phyloP scores from a whole-genome alignment of 495 filamentous ascomycete genomes.

The Pyronema domesticum region DNA sequence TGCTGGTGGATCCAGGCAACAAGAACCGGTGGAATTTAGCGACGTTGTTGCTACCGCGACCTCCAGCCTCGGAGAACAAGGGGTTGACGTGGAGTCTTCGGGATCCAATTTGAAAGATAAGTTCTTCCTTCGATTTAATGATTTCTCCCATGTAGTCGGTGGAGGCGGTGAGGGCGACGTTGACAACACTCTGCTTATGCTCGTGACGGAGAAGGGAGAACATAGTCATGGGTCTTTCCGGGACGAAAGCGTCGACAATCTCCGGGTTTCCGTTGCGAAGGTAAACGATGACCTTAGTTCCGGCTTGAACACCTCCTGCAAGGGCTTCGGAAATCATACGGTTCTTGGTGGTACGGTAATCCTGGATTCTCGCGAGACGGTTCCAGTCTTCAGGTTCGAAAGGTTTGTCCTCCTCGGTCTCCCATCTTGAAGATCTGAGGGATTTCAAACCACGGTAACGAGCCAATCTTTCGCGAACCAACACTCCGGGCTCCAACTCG shows the following conservation, averaged over 20 bases:
- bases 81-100: slow-evolving; percentile 75
- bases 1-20: slow-evolving; percentile 75
- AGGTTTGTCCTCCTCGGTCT: slow-evolving; percentile 65
- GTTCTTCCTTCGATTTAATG: slow-evolving; percentile 72
- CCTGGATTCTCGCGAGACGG: slow-evolving; percentile 59
- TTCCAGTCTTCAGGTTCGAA: slow-evolving; percentile 81
- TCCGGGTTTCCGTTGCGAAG: slow-evolving; percentile 52
- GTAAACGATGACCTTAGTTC: slow-evolving; percentile 63
- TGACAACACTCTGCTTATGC: slow-evolving; percentile 75
- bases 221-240: slow-evolving; percentile 41
- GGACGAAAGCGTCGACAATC: slow-evolving; percentile 36
- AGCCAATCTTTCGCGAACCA: slow-evolving; percentile 66
- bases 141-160: slow-evolving; percentile 39
- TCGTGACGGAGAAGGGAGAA: slow-evolving; percentile 85
- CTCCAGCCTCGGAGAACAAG: slow-evolving; percentile 66
- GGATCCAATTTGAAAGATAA: slow-evolving; percentile 76
- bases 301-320: slow-evolving; percentile 65
- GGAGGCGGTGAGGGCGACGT: slow-evolving; percentile 67
- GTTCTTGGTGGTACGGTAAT: slow-evolving; percentile 69
- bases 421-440: slow-evolving; percentile 68
- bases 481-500: slow-evolving; percentile 73
- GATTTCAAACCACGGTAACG: slow-evolving; percentile 83
- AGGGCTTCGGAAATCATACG: slow-evolving; percentile 59
- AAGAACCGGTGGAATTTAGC: slow-evolving; percentile 92
- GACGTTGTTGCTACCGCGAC: slow-evolving; percentile 70